These are phyloP conservation scores for Xylaria sp. DNA, from an alignment of 495 filamentous ascomycete species.

Conservation along the genomic window DNA sequence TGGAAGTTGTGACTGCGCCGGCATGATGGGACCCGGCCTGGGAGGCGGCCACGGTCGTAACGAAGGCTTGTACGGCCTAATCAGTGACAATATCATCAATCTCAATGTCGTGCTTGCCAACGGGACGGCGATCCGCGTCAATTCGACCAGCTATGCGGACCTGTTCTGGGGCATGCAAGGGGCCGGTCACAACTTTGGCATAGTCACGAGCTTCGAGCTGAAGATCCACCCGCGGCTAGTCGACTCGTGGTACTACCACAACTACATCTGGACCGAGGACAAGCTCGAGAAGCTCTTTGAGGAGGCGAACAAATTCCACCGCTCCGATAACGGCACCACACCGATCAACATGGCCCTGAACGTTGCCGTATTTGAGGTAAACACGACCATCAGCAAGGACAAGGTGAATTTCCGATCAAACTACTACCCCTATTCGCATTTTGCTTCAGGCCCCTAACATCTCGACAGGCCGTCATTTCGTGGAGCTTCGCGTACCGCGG, in stretches of 20 bases:
- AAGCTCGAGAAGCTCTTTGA: slow-evolving; percentile 41
- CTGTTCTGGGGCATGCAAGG: slow-evolving; percentile 60
- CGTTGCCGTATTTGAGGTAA: no score
- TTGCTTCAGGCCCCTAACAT: no score
- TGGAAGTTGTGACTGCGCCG: slow-evolving; percentile 62
- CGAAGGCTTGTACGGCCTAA: slow-evolving; percentile 60
- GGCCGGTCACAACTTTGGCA: slow-evolving; percentile 63
- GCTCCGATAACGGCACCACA: slow-evolving; percentile 41
- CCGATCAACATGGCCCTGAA: slow-evolving; percentile 40
- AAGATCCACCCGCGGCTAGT: slow-evolving; percentile 38
- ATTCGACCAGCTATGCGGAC: slow-evolving; percentile 44
- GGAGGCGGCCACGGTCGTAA: slow-evolving; percentile 67
- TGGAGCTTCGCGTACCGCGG: no score
- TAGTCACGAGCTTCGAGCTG: slow-evolving; percentile 49
- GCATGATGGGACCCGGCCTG: slow-evolving; percentile 58
- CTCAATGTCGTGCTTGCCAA: slow-evolving; percentile 58
- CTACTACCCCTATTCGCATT: neutral
- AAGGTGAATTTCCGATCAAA: no score
- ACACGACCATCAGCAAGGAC: neutral
- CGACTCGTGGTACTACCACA: slow-evolving; percentile 48
- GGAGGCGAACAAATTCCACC: slow-evolving; percentile 36
- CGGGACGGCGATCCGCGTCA: slow-evolving; percentile 48
- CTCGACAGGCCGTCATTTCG: no score
- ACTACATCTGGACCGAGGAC: slow-evolving; percentile 50
- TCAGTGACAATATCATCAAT: slow-evolving; percentile 55